phyloP scores from a whole-genome alignment of 2,329 filamentous ascomycete genomes.

The Hypoxylon sp. region DNA sequence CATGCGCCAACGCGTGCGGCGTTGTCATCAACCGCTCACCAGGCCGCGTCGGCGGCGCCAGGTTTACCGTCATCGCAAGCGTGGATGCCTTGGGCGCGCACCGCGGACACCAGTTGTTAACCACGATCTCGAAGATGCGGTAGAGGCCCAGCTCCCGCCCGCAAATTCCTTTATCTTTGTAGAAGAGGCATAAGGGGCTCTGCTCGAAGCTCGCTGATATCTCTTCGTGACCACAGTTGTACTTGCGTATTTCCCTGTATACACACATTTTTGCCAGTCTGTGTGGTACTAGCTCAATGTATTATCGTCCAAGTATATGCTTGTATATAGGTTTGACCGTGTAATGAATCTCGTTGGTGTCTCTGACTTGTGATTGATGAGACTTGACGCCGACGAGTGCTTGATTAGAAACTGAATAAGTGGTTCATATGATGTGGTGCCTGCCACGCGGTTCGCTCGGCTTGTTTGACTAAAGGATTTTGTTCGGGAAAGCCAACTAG shows the following conservation, averaged over 20 bases:
- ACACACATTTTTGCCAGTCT: conserved; percentile 23
- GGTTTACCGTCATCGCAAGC: neutral
- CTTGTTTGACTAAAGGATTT: conserved; percentile 8
- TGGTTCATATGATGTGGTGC: conserved; percentile 15
- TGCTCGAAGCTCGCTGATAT: neutral
- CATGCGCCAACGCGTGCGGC: neutral
- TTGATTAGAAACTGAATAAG: neutral
- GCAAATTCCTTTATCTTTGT: neutral
- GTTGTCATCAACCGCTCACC: neutral
- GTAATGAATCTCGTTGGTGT: neutral
- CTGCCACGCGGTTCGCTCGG: conserved; percentile 24
- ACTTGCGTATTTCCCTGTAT: neutral
- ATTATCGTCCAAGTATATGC: neutral
- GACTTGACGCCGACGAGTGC: too few species aligned
- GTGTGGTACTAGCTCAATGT: too few species aligned
- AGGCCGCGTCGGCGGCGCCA: neutral
- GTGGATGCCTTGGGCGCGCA: neutral
- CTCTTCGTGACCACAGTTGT: conserved; percentile 26
- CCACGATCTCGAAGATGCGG: conserved; percentile 6
- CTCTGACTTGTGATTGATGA: neutral
- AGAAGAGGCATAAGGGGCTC: conserved; percentile 20
- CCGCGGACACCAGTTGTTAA: conserved; percentile 6
- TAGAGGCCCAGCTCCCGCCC: conserved; percentile 15
- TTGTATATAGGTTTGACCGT: neutral
- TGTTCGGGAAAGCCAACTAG: conserved; percentile 13